A percentile compares a stretch with the other conserved stretches of the same genome.
Evolutionary conservation across 441 rosid species (phyloP).

Genomic region (Syzygium syzygioides): DNA sequence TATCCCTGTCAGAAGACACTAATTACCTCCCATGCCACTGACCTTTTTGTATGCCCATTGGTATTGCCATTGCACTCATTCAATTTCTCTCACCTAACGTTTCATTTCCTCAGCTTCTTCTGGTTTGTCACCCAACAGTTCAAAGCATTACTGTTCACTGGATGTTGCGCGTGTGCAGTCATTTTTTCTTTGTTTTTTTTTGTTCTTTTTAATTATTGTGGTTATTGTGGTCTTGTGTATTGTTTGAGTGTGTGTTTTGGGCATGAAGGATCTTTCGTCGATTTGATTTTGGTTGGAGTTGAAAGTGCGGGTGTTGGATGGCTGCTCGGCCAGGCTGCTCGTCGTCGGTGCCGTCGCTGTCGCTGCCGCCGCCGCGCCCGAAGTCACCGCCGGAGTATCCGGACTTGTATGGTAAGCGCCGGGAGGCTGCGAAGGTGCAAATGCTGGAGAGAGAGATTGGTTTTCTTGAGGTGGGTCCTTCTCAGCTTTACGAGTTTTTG

Average conservation of each 20-base stretch:
- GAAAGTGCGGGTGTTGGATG: not conserved
- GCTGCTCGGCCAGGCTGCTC: constrained; percentile 7
- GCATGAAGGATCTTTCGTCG: not conserved
- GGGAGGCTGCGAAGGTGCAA: constrained; percentile 66
- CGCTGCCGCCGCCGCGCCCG: constrained; percentile 75
- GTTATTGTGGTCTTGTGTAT: not conserved
- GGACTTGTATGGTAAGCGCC: constrained; percentile 77
- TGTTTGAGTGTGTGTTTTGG: not conserved
- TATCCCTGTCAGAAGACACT: not conserved
- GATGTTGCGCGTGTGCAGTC: not conserved
- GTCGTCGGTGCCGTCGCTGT: constrained; percentile 34
- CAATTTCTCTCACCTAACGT: not conserved
- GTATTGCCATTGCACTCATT: not conserved
- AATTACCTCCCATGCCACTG: not conserved
- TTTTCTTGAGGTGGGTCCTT: constrained; percentile 57
- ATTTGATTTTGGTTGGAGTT: not conserved
- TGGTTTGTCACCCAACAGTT: not conserved
- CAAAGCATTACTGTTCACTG: not conserved
- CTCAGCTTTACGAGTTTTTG: not conserved
- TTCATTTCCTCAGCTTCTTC: not conserved
- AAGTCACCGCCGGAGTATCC: constrained; percentile 85
- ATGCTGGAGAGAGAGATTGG: constrained; percentile 82
- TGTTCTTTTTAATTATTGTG: not conserved
- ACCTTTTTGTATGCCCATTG: not conserved
- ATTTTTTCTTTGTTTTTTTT: not conserved